A percentile compares a stretch with the other conserved stretches of the same genome.
These are phyloP conservation scores for Fusarium pseudograminearum DNA, from an alignment of 2,329 filamentous ascomycete species.

Conservation along the genomic window DNA sequence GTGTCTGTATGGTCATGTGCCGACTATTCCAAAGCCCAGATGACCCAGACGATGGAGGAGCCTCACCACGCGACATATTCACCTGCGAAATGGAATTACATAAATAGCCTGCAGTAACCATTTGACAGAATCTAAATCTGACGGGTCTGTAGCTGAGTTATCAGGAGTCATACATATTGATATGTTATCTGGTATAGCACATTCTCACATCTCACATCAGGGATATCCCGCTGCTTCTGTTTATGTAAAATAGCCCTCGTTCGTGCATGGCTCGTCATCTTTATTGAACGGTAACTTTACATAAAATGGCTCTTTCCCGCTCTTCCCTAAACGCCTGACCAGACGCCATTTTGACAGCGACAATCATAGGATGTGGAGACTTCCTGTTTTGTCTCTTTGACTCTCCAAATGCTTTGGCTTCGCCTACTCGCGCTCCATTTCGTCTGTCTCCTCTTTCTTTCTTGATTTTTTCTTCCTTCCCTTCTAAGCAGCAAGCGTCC, in stretches of 20 bases:
- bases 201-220: background rate
- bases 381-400: slow-evolving; percentile 28
- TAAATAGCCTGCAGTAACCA: background rate
- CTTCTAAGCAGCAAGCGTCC: slow-evolving; percentile 23
- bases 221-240: slow-evolving; percentile 12
- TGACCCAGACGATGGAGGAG: slow-evolving; percentile 35
- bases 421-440: background rate
- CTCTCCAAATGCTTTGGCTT: slow-evolving; percentile 5
- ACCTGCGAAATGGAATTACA: slow-evolving; percentile 11
- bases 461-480: slow-evolving; percentile 4
- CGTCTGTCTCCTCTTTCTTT: background rate
- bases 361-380: slow-evolving; percentile 41
- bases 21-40: slow-evolving; percentile 16
- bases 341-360: slow-evolving; percentile 46
- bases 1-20: slow-evolving; percentile 44
- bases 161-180: background rate
- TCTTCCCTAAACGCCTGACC: slow-evolving; percentile 51
- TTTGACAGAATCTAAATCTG: background rate
- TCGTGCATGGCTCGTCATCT: slow-evolving; percentile 42
- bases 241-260: slow-evolving; percentile 42
- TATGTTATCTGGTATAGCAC: background rate
- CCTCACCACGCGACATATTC: slow-evolving; percentile 38
- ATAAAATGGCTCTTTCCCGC: slow-evolving; percentile 49
- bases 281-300: slow-evolving; percentile 46
- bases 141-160: background rate